A percentile compares a stretch with the other conserved stretches of the same genome.
phyloP scores from a whole-genome alignment of 805 yeast genomes.

The Wickerhamiella alocasiicola region DNA sequence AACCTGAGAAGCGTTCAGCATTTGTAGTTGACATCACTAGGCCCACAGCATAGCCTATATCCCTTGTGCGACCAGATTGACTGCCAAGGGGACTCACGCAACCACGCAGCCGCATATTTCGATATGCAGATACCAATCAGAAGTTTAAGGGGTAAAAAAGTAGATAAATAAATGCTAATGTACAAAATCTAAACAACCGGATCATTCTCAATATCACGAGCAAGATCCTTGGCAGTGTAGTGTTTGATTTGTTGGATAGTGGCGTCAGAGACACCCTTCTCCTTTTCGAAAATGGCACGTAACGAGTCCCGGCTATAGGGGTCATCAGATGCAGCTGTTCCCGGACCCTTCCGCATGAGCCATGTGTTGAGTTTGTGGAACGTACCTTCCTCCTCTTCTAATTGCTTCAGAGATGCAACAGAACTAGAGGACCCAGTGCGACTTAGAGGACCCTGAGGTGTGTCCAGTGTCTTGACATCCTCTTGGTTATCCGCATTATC shows the following conservation, averaged over 20 bases:
- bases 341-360: conserved; percentile 27
- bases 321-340: not conserved
- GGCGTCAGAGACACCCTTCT: conserved; percentile 4
- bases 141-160: too few species aligned
- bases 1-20: not conserved
- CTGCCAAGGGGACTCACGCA: too few species aligned
- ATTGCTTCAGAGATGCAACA: conserved; percentile 35
- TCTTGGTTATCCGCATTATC: conserved; percentile 8
- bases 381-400: conserved; percentile 88
- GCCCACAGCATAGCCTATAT: not conserved
- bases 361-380: conserved; percentile 76
- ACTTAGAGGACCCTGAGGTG: conserved; percentile 19
- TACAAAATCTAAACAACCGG: not conserved
- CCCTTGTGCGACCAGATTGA: not conserved
- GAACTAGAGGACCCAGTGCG: conserved; percentile 24
- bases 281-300: not conserved
- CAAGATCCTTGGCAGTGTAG: conserved; percentile 3
- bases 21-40: not conserved
- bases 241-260: conserved; percentile 5
- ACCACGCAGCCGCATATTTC: too few species aligned
- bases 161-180: not conserved
- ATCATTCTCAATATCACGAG: not conserved
- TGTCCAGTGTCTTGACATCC: conserved; percentile 18
- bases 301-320: not conserved
- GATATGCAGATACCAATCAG: too few species aligned